Evolutionary conservation across 2,329 filamentous ascomycete genomes (phyloP).

Genomic region (Diaporthe citrichinensis): DNA sequence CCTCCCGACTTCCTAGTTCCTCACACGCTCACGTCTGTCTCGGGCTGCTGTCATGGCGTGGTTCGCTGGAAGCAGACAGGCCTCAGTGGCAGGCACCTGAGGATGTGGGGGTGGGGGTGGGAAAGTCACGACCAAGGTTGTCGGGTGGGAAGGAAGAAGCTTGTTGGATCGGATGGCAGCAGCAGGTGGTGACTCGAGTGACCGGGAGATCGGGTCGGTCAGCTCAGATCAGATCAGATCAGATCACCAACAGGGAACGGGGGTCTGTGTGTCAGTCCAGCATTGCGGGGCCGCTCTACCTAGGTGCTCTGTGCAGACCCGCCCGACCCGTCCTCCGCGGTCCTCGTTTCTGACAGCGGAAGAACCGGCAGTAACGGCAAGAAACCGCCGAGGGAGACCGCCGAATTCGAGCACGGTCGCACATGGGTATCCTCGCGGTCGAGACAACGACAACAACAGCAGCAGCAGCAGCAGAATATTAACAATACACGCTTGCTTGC

Average conservation of each 20-base stretch:
- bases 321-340: too few relatives aligned
- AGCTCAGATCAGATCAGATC: constrained; percentile 31
- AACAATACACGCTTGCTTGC: background rate
- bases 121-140: constrained; percentile 1
- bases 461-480: background rate
- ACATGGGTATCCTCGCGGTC: background rate
- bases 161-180: constrained; percentile 14
- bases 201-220: background rate
- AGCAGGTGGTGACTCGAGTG: constrained; percentile 17
- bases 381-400: background rate
- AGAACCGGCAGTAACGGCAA: too few relatives aligned
- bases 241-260: background rate
- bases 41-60: constrained; percentile 12
- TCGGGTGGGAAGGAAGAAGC: background rate
- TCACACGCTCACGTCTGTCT: constrained; percentile 8
- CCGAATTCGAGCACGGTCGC: background rate
- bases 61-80: background rate
- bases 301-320: constrained; percentile 12
- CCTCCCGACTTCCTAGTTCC: constrained; percentile 12
- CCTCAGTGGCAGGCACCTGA: background rate
- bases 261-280: background rate
- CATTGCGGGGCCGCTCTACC: background rate
- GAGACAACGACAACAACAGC: background rate
- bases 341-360: too few relatives aligned
- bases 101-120: background rate